These are phyloP conservation scores for Casaregolazyma suthepensis DNA, from an alignment of 1,139 yeast species.

Conservation along the genomic window DNA sequence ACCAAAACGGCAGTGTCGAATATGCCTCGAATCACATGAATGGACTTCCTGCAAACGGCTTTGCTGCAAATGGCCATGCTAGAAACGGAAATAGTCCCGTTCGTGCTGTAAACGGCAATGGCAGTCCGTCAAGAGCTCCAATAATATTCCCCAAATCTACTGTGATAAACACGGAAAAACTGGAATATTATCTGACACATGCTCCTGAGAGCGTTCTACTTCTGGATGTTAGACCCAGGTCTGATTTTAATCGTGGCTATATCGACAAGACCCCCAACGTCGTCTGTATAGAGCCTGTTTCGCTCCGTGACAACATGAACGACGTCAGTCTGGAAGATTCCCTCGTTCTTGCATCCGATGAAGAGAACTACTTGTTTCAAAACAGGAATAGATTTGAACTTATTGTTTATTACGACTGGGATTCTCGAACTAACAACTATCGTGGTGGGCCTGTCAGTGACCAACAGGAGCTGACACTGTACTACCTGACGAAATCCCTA, in stretches of 20 bases:
- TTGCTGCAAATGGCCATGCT: not conserved
- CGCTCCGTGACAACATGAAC: constrained; percentile 40
- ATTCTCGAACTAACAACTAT: constrained; percentile 18
- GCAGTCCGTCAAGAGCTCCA: constrained; percentile 6
- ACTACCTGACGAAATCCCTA: constrained; percentile 25
- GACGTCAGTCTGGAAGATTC: constrained; percentile 58
- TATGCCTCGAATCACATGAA: not conserved
- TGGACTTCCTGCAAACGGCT: not conserved
- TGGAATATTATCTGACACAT: constrained; percentile 23
- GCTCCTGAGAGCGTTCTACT: constrained; percentile 38
- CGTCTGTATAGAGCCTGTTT: constrained; percentile 67
- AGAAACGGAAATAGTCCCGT: not conserved
- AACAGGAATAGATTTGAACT: constrained; percentile 51
- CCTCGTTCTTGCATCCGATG: constrained; percentile 48
- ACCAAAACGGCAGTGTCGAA: not conserved
- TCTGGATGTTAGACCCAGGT: constrained; percentile 60
- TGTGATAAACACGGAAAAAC: constrained; percentile 27
- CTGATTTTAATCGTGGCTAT: constrained; percentile 54
- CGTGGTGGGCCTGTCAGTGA: constrained; percentile 19
- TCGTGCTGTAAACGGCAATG: not conserved
- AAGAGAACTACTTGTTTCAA: constrained; percentile 47
- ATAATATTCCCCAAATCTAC: constrained; percentile 29
- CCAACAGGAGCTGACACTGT: constrained; percentile 17
- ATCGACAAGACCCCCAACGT: constrained; percentile 45
- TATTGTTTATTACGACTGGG: constrained; percentile 55